Percentiles rank a stretch among this genome's conserved stretches.
Conservation (phyloP, 164 flowering plant species). For the Pachysandra terminalis region DNA sequence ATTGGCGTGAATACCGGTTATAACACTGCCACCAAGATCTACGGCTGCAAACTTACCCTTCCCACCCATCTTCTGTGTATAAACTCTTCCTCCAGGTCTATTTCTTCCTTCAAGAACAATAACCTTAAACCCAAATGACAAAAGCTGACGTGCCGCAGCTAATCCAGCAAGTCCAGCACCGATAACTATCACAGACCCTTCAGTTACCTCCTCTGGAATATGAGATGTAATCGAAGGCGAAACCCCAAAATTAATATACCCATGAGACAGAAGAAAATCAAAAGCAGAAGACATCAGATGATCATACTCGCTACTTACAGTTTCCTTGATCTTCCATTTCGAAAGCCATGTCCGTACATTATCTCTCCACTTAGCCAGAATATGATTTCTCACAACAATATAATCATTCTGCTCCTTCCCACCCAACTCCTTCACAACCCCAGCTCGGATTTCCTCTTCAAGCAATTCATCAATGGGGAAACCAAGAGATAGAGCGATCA, state of each 20-base stretch:
- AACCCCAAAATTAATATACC: constrained; percentile 91
- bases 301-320: not conserved
- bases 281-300: not conserved
- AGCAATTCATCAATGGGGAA: constrained; percentile 84
- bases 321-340: not conserved
- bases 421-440: constrained; percentile 70
- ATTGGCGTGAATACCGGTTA: constrained; percentile 91
- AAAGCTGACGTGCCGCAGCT: constrained; percentile 88
- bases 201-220: constrained; percentile 44
- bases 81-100: constrained; percentile 91
- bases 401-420: constrained; percentile 55
- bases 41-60: constrained; percentile 58
- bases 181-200: constrained; percentile 71
- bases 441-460: constrained; percentile 73
- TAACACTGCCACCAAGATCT: constrained; percentile 96
- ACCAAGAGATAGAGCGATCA: constrained; percentile 83
- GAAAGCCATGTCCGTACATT: not conserved
- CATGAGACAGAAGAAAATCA: constrained; percentile 59
- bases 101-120: constrained; percentile 81
- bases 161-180: constrained; percentile 94
- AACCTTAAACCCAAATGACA: constrained; percentile 88
- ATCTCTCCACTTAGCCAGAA: not conserved
- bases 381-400: not conserved
- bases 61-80: constrained; percentile 71
- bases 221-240: constrained; percentile 46